phyloP scores from a whole-genome alignment of 2,329 filamentous ascomycete genomes.

The Rosellinia necatrix region DNA sequence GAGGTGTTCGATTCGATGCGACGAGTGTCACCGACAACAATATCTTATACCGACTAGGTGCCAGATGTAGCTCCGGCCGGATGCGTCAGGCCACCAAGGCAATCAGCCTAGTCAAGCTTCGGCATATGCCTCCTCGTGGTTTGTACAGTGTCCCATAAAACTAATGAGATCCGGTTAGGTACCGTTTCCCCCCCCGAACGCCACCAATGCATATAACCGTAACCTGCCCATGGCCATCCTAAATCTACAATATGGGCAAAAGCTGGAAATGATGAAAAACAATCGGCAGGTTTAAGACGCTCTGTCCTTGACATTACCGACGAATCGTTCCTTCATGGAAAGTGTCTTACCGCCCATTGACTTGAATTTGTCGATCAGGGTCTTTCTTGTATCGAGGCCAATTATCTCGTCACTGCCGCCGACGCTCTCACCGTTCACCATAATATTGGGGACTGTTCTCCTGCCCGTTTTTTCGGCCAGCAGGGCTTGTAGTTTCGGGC shows the following conservation, averaged over 20 bases:
- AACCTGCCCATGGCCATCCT: conserved; percentile 14
- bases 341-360: conserved; percentile 68
- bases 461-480: conserved; percentile 77
- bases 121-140: background rate
- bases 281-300: background rate
- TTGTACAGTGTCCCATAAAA: conserved; percentile 14
- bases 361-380: conserved; percentile 72
- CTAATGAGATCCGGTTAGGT: conserved; percentile 1
- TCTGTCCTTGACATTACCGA: conserved; percentile 21
- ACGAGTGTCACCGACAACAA: background rate
- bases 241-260: conserved; percentile 20
- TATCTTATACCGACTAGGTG: background rate
- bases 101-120: background rate
- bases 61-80: background rate
- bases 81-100: background rate
- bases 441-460: conserved; percentile 86
- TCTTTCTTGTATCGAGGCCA: conserved; percentile 68
- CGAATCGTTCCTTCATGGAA: conserved; percentile 29
- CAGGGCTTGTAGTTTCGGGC: conserved; percentile 70
- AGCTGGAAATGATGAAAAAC: background rate
- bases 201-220: conserved; percentile 28
- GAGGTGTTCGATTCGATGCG: background rate
- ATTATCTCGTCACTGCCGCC: conserved; percentile 88
- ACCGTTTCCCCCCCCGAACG: conserved; percentile 21
- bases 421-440: conserved; percentile 86